Conservation (phyloP, 768 basidiomycete species). For the Daedalea quercina region DNA sequence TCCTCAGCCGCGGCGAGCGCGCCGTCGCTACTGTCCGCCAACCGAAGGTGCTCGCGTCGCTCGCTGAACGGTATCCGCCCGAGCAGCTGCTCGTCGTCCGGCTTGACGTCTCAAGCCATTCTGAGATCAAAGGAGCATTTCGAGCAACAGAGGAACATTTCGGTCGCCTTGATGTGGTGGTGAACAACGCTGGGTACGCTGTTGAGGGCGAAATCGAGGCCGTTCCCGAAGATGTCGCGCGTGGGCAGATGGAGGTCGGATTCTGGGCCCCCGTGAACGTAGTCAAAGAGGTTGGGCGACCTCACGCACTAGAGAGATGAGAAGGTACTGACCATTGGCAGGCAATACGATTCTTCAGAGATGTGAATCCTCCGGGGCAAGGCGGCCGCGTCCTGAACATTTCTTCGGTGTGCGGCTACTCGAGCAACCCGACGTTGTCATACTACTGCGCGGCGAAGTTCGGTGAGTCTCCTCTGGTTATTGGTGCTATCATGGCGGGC, state of each 20-base stretch:
- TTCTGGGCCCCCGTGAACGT: slow-evolving; percentile 41
- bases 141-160: slow-evolving; percentile 10
- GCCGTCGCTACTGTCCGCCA: slow-evolving; percentile 28
- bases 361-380: slow-evolving; percentile 11
- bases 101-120: slow-evolving; percentile 24
- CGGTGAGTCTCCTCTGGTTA: slow-evolving; percentile 16
- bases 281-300: slow-evolving; percentile 24
- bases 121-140: slow-evolving; percentile 9
- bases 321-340: neutral
- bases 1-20: slow-evolving; percentile 26
- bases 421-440: slow-evolving; percentile 23
- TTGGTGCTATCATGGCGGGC: neutral
- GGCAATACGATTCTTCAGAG: slow-evolving; percentile 13
- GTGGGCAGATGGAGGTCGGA: slow-evolving; percentile 31
- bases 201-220: slow-evolving; percentile 30
- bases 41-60: slow-evolving; percentile 17
- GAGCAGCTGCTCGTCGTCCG: slow-evolving; percentile 22
- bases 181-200: slow-evolving; percentile 22
- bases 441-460: slow-evolving; percentile 32
- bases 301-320: neutral
- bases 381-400: slow-evolving; percentile 25
- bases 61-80: slow-evolving; percentile 14
- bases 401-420: slow-evolving; percentile 26
- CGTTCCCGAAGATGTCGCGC: slow-evolving; percentile 26
- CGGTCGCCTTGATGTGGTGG: slow-evolving; percentile 25